Percentiles rank a stretch among this genome's conserved stretches.
Conservation (phyloP, 305 asterid species). For the Solanum hybrid region DNA sequence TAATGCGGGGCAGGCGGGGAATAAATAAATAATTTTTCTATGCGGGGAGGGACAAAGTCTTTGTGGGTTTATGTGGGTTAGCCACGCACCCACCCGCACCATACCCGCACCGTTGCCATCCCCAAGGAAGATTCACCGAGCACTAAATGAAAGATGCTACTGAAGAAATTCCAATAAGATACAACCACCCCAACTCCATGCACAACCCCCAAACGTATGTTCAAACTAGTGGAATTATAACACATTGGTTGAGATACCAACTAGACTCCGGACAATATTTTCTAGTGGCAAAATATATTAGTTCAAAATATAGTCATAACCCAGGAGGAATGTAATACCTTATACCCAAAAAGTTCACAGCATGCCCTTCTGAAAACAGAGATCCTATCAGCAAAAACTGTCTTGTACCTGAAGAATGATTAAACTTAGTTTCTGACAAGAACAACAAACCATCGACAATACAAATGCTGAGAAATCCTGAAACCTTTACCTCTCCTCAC, state of each 20-base stretch:
- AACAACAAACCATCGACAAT: constrained; percentile 5
- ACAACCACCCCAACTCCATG: background rate
- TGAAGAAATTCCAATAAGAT: background rate
- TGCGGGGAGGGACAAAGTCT: too few relatives aligned
- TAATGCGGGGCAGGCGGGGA: too few relatives aligned
- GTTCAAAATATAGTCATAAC: background rate
- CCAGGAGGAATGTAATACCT: constrained; percentile 42
- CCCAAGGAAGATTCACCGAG: background rate
- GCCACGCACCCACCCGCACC: too few relatives aligned
- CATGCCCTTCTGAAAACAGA: constrained; percentile 97
- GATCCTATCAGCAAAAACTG: constrained; percentile 92
- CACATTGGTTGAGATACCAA: background rate
- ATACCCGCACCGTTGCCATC: background rate
- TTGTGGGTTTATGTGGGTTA: background rate
- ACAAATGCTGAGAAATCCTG: constrained; percentile 12
- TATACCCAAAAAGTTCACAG: constrained; percentile 96
- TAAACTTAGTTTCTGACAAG: constrained; percentile 1
- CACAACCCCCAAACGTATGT: background rate
- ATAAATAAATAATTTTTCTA: too few relatives aligned
- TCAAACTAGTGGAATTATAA: background rate
- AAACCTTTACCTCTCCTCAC: constrained; percentile 74
- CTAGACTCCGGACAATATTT: background rate
- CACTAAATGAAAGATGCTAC: background rate
- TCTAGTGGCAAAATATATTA: background rate
- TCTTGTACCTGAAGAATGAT: constrained; percentile 51